Evolutionary conservation across 177 flowering plant species (phyloP).

Genomic region (Vitis hybrid): DNA sequence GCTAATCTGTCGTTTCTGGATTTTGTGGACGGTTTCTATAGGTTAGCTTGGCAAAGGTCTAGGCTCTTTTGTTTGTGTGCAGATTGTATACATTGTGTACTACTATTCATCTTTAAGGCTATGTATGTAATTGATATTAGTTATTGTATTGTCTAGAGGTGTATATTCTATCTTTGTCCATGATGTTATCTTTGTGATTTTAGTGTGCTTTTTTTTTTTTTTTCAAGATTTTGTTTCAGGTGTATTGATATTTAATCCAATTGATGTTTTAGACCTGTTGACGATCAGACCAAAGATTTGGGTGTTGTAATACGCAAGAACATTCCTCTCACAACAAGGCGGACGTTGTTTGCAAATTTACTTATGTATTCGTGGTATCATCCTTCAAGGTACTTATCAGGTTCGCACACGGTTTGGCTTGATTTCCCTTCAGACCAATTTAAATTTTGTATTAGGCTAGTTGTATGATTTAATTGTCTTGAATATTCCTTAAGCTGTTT

Average conservation of each 20-base stretch:
- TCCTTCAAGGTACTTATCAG: conserved; percentile 88
- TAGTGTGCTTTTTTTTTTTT: neutral
- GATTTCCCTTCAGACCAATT: conserved; percentile 4
- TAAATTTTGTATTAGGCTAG: neutral
- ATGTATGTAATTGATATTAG: no score
- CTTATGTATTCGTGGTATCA: conserved; percentile 35
- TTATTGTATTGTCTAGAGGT: no score
- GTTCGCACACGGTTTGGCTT: conserved; percentile 48
- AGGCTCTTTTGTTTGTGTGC: no score
- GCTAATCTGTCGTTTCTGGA: no score
- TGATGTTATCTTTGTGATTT: neutral
- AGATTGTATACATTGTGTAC: no score
- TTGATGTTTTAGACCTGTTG: conserved; percentile 21
- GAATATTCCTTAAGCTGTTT: no score
- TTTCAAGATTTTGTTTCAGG: no score
- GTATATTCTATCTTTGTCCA: no score
- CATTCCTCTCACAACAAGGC: conserved; percentile 44
- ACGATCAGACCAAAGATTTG: conserved; percentile 27
- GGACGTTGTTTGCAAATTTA: conserved; percentile 51
- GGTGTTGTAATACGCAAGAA: conserved; percentile 23
- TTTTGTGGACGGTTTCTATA: no score
- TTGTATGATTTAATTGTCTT: neutral
- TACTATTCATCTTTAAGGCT: no score
- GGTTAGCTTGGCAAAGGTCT: no score
- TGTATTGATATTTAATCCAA: neutral